These are phyloP conservation scores for Orobanche coerulescens DNA, from an alignment of 257 asterid species.

Conservation along the genomic window DNA sequence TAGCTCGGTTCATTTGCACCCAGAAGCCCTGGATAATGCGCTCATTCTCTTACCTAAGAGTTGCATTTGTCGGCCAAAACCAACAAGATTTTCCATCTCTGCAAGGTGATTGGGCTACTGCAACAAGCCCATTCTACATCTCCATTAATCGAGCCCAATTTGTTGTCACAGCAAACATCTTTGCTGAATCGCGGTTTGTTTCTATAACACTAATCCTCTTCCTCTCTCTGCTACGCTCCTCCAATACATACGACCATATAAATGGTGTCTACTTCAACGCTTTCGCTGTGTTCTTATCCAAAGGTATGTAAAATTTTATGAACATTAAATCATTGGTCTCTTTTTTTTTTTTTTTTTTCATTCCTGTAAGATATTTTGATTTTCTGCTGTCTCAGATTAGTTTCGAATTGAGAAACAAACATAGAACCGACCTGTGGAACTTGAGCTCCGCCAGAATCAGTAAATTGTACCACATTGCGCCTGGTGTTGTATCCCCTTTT, in stretches of 20 bases:
- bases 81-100: too few relatives aligned
- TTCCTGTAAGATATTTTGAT: neutral
- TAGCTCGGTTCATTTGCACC: too few relatives aligned
- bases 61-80: too few relatives aligned
- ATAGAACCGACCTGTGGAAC: conserved; percentile 20
- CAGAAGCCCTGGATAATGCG: too few relatives aligned
- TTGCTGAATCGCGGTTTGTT: too few relatives aligned
- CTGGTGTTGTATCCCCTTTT: conserved; percentile 28
- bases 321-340: neutral
- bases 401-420: conserved; percentile 21
- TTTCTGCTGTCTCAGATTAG: conserved; percentile 30
- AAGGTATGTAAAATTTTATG: conserved; percentile 34
- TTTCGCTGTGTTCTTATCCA: conserved; percentile 41
- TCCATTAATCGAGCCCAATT: too few relatives aligned
- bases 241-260: conserved; percentile 6
- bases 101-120: too few relatives aligned
- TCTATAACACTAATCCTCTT: too few relatives aligned
- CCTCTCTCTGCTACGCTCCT: too few relatives aligned
- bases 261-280: conserved; percentile 54
- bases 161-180: too few relatives aligned
- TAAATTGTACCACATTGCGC: conserved; percentile 20
- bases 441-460: conserved; percentile 18
- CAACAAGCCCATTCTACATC: too few relatives aligned
- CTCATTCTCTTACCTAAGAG: too few relatives aligned
- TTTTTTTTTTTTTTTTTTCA: neutral